Base-by-base conservation (phyloP, 768 basidiomycete species). In the Mycena sanguinolenta region DNA sequence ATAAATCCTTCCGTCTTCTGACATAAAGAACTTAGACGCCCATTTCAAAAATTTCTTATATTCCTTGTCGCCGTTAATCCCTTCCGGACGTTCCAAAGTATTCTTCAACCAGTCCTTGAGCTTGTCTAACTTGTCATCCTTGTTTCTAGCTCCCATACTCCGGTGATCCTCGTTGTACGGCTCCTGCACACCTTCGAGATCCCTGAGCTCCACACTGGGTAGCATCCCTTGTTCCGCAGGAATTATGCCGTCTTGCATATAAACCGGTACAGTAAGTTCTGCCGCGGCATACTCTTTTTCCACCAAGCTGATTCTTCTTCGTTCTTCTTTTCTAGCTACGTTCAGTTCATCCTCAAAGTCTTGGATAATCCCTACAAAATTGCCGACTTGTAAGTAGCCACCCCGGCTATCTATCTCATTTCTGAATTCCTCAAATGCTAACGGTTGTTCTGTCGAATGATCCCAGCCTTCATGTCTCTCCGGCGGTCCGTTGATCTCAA, bases 111-210 rank as follows among this genome's bases (percentile, higher is more conserved):
- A 50, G n/a, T n/a, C n/a, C 14, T 16, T 25, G 0, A 2, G 5
- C 14, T 25, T 5, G 0, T 25, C 4, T 10, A 50, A 12, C 23
- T 27, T 25, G 3, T 50, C 49, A 25, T 50, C 49, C 5, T 50
- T 23, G 2, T 50, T n/a, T 10, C 23, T n/a, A n/a, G 49, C 13
- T 19, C 67, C 46, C 4, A n/a, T n/a, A 13, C 59, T 38, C 2
- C 55, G 55, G n/a, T 57, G 55, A 5, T 57, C 34, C 7, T 57
- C 55, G 25, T 36, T 12, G 23, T 67, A 67, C 7, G 50, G 3
- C 30, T 55, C 59, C 2, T 52, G 46, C 4, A 53, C 34, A 14
- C 8, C 34, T 25, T 34, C 21, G 13, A 25, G n/a, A 36, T 57
- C 14, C 0, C 55, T 32, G 12, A 65, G 25, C 4, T 25, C 27